phyloP scores from a whole-genome alignment of 2,329 filamentous ascomycete species.

The Cladosporium phlei region DNA sequence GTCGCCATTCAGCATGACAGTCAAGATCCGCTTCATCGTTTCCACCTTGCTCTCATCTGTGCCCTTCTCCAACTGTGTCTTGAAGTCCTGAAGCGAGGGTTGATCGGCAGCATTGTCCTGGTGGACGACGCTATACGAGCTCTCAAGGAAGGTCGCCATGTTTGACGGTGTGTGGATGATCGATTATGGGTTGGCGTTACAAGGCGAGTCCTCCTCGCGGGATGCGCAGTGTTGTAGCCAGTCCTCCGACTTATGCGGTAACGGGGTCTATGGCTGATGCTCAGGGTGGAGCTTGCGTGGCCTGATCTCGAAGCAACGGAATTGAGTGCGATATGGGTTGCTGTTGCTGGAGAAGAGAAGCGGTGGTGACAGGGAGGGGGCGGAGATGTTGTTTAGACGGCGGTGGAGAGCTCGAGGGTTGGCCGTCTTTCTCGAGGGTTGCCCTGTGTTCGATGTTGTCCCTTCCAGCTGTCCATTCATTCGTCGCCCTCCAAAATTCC shows the following conservation, averaged over 20 bases:
- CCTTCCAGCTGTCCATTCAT: no score
- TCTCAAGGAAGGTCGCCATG: constrained; percentile 94
- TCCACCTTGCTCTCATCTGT: constrained; percentile 36
- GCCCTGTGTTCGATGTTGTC: no score
- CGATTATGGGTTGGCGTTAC: constrained; percentile 4
- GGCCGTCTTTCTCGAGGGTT: no score
- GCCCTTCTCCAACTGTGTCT: constrained; percentile 51
- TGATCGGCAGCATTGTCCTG: constrained; percentile 95
- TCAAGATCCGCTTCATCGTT: constrained; percentile 85
- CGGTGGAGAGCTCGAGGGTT: no score
- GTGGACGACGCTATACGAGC: constrained; percentile 93
- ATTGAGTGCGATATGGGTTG: neutral
- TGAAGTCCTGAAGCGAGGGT: constrained; percentile 83
- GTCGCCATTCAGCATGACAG: constrained; percentile 96
- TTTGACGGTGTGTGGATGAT: constrained; percentile 35
- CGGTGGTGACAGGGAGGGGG: constrained; percentile 3
- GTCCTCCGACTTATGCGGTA: constrained; percentile 18
- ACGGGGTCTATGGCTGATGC: neutral
- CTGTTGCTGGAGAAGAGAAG: neutral
- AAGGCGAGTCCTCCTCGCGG: constrained; percentile 27
- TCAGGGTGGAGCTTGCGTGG: constrained; percentile 8
- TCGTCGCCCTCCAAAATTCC: no score
- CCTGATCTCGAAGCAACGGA: neutral
- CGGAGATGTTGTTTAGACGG: constrained; percentile 1
- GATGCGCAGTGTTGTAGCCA: constrained; percentile 22